Base-by-base conservation (phyloP, 768 basidiomycete species). In the Boletellus ananas region DNA sequence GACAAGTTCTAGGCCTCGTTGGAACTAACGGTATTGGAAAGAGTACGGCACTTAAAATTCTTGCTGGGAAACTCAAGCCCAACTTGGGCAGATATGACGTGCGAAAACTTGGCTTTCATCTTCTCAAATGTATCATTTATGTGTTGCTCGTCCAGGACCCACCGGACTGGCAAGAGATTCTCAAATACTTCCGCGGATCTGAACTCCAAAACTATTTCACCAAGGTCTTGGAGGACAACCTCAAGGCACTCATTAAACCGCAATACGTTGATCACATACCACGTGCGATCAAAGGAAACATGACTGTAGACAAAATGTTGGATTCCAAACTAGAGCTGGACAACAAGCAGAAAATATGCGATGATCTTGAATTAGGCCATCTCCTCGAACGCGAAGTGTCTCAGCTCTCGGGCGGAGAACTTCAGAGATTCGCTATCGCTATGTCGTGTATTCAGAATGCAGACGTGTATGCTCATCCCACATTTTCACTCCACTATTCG, bases 181-280 rank as follows among this genome's bases (percentile, higher is more conserved):
- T 99, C 44, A 95, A 95, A 71, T 89, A 99, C 68, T 99, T 97
- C 80, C 86, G 96, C 56, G 96, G 96, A 45, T 97, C 94, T 6
- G 96, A 98, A 72, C 79, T 99, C 21, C 96, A 99, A 67, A 99
- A 99, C 68, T 99, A 98, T 74, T 99, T 99, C 72, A 98, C 96
- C 44, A 98, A 98, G 71, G 93, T 98, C 6, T 79, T 99, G 17
- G 96, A 98, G 70, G 96, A 99, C 71, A 94, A 99, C 64, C 75
- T 98, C 66, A 98, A 97, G 75, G 94, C 96, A 1, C 81, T 99
- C 54, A 98, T 98, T 69, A 99, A 99, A 72, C 96, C 96, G 1
- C 96, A 99, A 80, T 99, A 99, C 67, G 96, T 99, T 57, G 96
- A 99, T 68, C 94, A 98, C 68, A 97, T 99, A 62, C 96, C 96